Base-by-base conservation (phyloP, 768 basidiomycete genomes). In the Russula sp. region DNA sequence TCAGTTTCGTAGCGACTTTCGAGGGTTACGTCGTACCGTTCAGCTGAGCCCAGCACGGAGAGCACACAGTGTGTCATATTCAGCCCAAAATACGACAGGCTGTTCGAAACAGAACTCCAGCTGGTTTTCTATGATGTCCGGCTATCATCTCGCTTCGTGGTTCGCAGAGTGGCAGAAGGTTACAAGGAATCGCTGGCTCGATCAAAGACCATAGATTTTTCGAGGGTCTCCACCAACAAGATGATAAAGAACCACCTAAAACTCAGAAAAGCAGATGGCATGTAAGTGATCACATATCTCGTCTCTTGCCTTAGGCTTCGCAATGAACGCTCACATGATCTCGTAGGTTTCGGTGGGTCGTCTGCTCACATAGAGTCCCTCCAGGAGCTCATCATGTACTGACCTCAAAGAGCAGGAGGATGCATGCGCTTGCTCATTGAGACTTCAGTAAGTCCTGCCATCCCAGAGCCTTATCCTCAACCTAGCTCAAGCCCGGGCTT, bases 141-240 rank as follows among this genome's bases (percentile, higher is more conserved):
- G 18, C 60, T 14, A 52, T 44, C 32, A 10, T 16, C 24, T 22
- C 38, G 42, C 20, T 65, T 65, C 30, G 55, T 51, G 10, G 55
- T 52, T 30, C 42, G 49, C 40, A 61, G 55, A 57, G 52, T 30
- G 34, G 49, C 40, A 61, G 55, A 57, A 26, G 2, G 32, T 13
- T 65, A 26, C 49, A 18, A 16, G 64, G 49, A 28, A 52, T 65
- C 30, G 64, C 64, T 0, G 64, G 64, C 20, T 61, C 64, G 20
- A 1, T 57, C 42, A 34, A 34, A 34, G 64, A 65, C 34, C 64
- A 65, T 52, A 57, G 24, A 16, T 49, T 16, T 20, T 65, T 57
- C n/a, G 64, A 65, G 30, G 28, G 10, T 26, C 49, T 56, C 11
- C 34, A 56, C 5, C 18, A 57, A 52, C 49, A 65, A 54, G 22